A percentile compares a stretch with the other conserved stretches of the same genome.
These are phyloP conservation scores for Dactylella cylindrospora DNA, from an alignment of 2,329 filamentous ascomycete genomes.

Conservation along the genomic window DNA sequence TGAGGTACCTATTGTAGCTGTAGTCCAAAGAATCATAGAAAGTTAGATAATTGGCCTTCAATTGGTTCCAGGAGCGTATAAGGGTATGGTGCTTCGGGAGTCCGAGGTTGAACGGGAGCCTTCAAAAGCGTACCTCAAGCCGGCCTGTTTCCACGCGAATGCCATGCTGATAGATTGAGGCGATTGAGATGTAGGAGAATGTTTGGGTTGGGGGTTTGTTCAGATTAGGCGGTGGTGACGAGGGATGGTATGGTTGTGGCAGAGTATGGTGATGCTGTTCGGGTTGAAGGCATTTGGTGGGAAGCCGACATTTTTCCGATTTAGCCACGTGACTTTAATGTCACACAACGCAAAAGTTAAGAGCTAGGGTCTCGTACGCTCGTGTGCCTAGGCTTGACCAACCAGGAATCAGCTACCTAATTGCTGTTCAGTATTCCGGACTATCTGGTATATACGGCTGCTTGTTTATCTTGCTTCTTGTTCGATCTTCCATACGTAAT, in stretches of 20 bases:
- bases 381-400: too few species aligned
- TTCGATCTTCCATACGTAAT: too few species aligned
- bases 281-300: slow-evolving; percentile 14
- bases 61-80: too few species aligned
- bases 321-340: too few species aligned
- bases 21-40: slow-evolving; percentile 24
- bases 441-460: too few species aligned
- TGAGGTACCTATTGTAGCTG: slow-evolving; percentile 99
- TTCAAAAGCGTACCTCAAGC: slow-evolving; percentile 24
- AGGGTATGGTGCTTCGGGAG: slow-evolving; percentile 9
- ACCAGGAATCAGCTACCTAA: too few species aligned
- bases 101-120: neutral
- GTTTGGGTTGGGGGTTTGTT: neutral
- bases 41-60: slow-evolving; percentile 33
- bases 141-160: slow-evolving; percentile 43
- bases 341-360: too few species aligned
- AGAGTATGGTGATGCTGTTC: neutral
- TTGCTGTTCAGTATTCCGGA: slow-evolving; percentile 4
- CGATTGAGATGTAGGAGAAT: neutral
- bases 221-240: too few species aligned
- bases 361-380: too few species aligned
- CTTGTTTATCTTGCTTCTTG: too few species aligned
- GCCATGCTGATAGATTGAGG: slow-evolving; percentile 19
- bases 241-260: neutral
- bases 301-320: slow-evolving; percentile 34